phyloP scores from a whole-genome alignment of 2,329 filamentous ascomycete species.

The Penicillium sp. region DNA sequence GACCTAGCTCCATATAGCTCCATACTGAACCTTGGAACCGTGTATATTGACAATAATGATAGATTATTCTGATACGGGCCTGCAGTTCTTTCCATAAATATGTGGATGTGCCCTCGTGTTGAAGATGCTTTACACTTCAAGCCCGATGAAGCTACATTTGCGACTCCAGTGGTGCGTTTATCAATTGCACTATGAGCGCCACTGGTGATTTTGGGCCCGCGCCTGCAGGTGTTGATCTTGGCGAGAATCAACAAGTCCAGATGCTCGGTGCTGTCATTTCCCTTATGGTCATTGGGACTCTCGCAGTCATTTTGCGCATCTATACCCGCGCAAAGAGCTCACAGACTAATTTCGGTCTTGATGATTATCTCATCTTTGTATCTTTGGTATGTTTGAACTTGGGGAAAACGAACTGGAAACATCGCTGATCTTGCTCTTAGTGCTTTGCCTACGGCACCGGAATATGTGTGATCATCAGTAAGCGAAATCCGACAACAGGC shows the following conservation, averaged over 20 bases:
- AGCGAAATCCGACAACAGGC: neutral
- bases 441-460: conserved; percentile 3
- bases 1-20: neutral
- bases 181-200: neutral
- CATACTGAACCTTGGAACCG: neutral
- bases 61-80: neutral
- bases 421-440: neutral
- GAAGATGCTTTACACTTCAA: neutral
- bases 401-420: neutral
- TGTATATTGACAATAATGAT: neutral
- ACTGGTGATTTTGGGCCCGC: conserved; percentile 5
- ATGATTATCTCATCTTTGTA: conserved; percentile 10
- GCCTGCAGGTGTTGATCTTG: conserved; percentile 7
- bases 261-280: conserved; percentile 6
- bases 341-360: conserved; percentile 5
- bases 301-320: conserved; percentile 8
- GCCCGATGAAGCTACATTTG: too few species aligned
- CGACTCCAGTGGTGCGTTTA: neutral
- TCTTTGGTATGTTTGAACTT: neutral
- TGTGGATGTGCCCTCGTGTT: neutral
- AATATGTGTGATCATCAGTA: conserved; percentile 8
- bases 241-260: conserved; percentile 1
- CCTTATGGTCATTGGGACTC: conserved; percentile 7
- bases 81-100: neutral
- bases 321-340: conserved; percentile 7